Evolutionary conservation across 257 asterid species (phyloP).

Genomic region (Lycium barbarum): DNA sequence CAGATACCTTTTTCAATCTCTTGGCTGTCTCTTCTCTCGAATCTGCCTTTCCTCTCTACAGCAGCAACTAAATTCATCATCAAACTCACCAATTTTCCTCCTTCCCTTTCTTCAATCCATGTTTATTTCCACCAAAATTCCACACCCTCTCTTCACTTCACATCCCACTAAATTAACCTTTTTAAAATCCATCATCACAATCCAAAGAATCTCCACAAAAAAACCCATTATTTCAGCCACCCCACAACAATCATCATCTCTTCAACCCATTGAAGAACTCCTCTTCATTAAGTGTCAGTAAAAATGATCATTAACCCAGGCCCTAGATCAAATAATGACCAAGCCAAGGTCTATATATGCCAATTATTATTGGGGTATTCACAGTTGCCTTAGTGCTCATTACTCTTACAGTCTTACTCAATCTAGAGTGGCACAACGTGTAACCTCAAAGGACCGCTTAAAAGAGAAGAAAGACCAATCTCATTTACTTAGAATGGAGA

Average conservation of each 20-base stretch:
- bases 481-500: too few species aligned
- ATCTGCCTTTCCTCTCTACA: conserved; percentile 15
- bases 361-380: too few species aligned
- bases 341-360: too few species aligned
- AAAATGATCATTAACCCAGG: background rate
- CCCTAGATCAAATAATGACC: background rate
- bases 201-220: conserved; percentile 55
- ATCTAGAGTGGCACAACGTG: too few species aligned
- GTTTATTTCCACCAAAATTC: conserved; percentile 60
- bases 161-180: conserved; percentile 39
- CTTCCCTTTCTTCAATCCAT: conserved; percentile 40
- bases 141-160: conserved; percentile 36
- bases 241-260: conserved; percentile 38
- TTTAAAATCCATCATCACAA: conserved; percentile 43
- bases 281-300: background rate
- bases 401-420: too few species aligned
- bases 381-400: too few species aligned
- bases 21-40: background rate
- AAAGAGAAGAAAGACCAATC: too few species aligned
- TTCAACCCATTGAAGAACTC: conserved; percentile 73
- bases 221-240: conserved; percentile 35
- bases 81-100: conserved; percentile 13
- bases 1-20: background rate
- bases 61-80: background rate
- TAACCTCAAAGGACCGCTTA: too few species aligned